Evolutionary conservation across 164 flowering plant species (phyloP).

Genomic region (Macadamia tetraphylla): DNA sequence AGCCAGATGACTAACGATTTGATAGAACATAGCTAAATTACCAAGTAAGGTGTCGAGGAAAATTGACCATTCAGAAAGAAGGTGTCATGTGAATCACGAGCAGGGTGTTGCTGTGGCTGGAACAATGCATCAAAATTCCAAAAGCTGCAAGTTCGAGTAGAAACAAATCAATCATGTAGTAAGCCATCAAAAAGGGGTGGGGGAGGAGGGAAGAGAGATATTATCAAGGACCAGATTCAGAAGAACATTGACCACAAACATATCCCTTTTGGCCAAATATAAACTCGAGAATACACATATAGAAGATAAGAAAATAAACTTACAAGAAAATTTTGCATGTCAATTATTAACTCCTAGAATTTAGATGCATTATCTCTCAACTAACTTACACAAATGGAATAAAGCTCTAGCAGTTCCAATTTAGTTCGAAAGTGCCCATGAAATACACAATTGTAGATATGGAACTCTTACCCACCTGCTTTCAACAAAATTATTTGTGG

Average conservation of each 20-base stretch:
- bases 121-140: conserved; percentile 96
- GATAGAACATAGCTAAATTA: background rate
- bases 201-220: no score
- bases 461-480: conserved; percentile 52
- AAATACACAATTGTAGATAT: background rate
- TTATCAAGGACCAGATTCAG: no score
- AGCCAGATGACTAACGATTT: conserved; percentile 5
- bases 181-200: no score
- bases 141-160: conserved; percentile 47
- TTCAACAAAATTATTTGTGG: conserved; percentile 89
- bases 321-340: background rate
- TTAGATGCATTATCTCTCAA: background rate
- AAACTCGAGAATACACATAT: no score
- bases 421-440: background rate
- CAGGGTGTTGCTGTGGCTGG: conserved; percentile 99
- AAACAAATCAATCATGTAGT: background rate
- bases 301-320: no score
- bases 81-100: conserved; percentile 98
- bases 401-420: background rate
- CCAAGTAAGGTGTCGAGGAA: background rate
- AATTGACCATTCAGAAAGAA: conserved; percentile 71
- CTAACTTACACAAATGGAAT: background rate
- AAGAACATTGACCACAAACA: no score
- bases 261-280: no score
- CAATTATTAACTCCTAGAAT: background rate